A percentile compares a stretch with the other conserved stretches of the same genome.
These are phyloP conservation scores for Malassezia japonica DNA, from an alignment of 1,284 basidiomycete species.

Conservation along the genomic window DNA sequence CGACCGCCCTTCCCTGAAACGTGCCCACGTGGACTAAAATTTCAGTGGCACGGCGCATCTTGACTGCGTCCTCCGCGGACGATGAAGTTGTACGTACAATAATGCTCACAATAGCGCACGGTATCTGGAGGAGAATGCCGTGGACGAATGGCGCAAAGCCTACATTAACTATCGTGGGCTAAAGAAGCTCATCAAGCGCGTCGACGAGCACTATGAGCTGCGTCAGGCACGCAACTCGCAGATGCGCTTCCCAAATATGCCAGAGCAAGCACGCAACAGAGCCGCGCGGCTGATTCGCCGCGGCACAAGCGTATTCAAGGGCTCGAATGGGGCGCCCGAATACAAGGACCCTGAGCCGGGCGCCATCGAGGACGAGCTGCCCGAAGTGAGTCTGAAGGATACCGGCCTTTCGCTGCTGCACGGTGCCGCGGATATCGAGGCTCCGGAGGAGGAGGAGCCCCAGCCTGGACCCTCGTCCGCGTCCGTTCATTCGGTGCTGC, in stretches of 20 bases:
- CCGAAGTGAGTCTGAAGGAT: slow-evolving; percentile 20
- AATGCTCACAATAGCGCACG: slow-evolving; percentile 20
- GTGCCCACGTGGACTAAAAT: too few species aligned
- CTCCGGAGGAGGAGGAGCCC: too few species aligned
- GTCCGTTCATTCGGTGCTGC: too few species aligned
- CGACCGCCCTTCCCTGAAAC: too few species aligned
- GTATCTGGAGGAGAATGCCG: slow-evolving; percentile 40
- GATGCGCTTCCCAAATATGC: neutral
- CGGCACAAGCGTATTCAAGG: neutral
- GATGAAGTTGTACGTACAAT: slow-evolving; percentile 17
- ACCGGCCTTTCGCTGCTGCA: slow-evolving; percentile 23
- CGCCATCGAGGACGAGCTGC: too few species aligned
- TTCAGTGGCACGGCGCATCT: too few species aligned
- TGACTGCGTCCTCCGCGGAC: too few species aligned
- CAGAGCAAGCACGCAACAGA: neutral
- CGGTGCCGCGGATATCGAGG: too few species aligned
- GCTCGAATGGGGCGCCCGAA: too few species aligned
- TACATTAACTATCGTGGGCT: slow-evolving; percentile 48
- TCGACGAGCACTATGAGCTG: slow-evolving; percentile 24
- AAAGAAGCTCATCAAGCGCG: slow-evolving; percentile 49
- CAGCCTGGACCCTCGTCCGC: too few species aligned
- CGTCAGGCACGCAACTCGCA: neutral
- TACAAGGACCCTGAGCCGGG: too few species aligned
- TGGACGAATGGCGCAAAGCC: slow-evolving; percentile 44
- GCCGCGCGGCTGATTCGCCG: neutral